Evolutionary conservation across 768 basidiomycete species (phyloP), one percentile per base, ranked within the genome.

Genomic region (Serendipita sp.): DNA sequence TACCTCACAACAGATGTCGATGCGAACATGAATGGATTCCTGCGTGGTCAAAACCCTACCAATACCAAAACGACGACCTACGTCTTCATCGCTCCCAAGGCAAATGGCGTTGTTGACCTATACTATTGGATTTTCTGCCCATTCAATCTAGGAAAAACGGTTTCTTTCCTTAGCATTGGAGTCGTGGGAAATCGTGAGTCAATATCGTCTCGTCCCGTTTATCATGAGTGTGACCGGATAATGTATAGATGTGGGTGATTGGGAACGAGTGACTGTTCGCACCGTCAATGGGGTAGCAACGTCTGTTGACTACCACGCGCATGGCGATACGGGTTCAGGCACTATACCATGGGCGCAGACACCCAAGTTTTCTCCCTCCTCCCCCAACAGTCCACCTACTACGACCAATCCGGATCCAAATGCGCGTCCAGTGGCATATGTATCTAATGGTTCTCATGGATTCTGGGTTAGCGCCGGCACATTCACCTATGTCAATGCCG

Each of bases 41-140:
- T 63, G 13, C 50, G 50, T 31, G 62, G 62, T 3, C 62, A 63
- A 50, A 30, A 63, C 41, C 62, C 62, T 11, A 38, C 34, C 3
- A 33, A 14, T 16, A 5, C 50, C 4, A 17, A 38, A 22, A 20
- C 62, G 5, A 56, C 42, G 51, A 22, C 7, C 20, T 63, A 63
- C 41, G 53, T 41, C 17, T 63, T 63, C 50, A 58, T 63, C 44
- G 62, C 62, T 16, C 62, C 62, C 20, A 63, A 63, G 41, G 62
- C 4, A 31, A 63, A 63, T 30, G 62, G 51, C 38, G 62, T 63
- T 13, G 62, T 63, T 24, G 62, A 63, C 53, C 38, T 63, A 3
- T 63, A 56, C 51, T 63, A 63, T 38, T 63, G 62, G 62, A 31
- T 63, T 16, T 63, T 56, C 26, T 24, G 42, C 7, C 62, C 62